phyloP scores from a whole-genome alignment of 2,329 filamentous ascomycete genomes.

The Botrytis paeoniae region DNA sequence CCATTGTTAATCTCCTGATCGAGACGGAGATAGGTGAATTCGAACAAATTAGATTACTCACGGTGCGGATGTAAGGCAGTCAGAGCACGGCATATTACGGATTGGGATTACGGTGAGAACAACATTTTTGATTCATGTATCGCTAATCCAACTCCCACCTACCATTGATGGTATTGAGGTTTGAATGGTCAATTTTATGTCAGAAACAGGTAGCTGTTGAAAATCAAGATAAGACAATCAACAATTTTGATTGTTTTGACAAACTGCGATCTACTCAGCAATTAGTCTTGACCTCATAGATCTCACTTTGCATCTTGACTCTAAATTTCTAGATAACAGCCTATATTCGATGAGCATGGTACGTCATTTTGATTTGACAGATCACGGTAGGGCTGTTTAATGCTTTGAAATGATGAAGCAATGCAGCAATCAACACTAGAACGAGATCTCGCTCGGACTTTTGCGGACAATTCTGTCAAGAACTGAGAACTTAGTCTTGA shows the following conservation, averaged over 20 bases:
- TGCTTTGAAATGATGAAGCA: not conserved
- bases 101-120: not conserved
- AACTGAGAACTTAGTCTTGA: not conserved
- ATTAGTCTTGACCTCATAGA: not conserved
- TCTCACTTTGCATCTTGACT: not conserved
- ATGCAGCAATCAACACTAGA: not conserved
- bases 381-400: constrained; percentile 3
- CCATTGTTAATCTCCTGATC: not conserved
- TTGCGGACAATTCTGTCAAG: not conserved
- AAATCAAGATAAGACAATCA: not conserved
- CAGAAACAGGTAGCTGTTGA: not conserved
- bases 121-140: not conserved
- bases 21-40: not conserved
- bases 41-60: not conserved
- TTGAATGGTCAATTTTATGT: not conserved
- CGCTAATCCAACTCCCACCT: not conserved
- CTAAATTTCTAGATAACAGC: not conserved
- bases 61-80: not conserved
- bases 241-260: not conserved
- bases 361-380: not conserved
- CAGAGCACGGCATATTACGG: not conserved
- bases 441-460: not conserved
- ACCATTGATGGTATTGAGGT: not conserved
- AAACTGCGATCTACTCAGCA: not conserved
- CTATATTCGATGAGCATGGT: not conserved